Conservation (phyloP, 192 early-diverging fungal genomes). For the Entomortierella parvispora region DNA sequence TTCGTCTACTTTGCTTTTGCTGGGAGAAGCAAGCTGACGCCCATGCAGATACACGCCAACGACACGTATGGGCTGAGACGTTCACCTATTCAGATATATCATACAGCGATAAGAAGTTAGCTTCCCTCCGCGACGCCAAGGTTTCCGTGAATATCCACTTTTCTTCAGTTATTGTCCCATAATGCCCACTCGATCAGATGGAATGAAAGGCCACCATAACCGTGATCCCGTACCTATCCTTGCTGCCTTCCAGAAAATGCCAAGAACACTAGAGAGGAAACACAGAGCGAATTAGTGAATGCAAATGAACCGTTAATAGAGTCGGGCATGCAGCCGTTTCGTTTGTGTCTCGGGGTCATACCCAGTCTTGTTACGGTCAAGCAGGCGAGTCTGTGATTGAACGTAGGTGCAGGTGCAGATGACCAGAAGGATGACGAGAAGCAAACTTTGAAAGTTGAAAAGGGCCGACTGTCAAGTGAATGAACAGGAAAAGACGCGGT, state of each 20-base stretch:
- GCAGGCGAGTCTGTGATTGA: slow-evolving; percentile 83
- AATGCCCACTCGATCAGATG: too few species aligned
- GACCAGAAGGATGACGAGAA: slow-evolving; percentile 89
- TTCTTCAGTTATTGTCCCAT: too few species aligned
- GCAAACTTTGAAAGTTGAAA: slow-evolving; percentile 94
- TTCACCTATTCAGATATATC: slow-evolving; percentile 71
- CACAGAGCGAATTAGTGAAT: neutral
- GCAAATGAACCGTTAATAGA: neutral
- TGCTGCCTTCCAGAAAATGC: slow-evolving; percentile 95
- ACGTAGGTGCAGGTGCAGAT: slow-evolving; percentile 99
- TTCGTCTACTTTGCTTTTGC: slow-evolving; percentile 4
- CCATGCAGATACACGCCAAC: slow-evolving; percentile 90
- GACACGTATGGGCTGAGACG: slow-evolving; percentile 95
- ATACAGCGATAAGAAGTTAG: too few species aligned
- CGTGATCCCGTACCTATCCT: slow-evolving; percentile 73
- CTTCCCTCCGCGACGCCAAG: too few species aligned
- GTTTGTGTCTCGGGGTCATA: slow-evolving; percentile 13
- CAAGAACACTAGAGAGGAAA: slow-evolving; percentile 65
- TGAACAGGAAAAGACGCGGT: neutral
- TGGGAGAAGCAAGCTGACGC: slow-evolving; percentile 65
- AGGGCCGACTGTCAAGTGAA: slow-evolving; percentile 80
- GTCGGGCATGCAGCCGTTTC: neutral
- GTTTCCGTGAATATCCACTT: too few species aligned
- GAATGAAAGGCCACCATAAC: neutral
- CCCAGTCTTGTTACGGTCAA: slow-evolving; percentile 93